Percentiles rank a stretch among this genome's conserved stretches.
Conservation (phyloP, 2,329 filamentous ascomycete species). For the Penicillium italicum region DNA sequence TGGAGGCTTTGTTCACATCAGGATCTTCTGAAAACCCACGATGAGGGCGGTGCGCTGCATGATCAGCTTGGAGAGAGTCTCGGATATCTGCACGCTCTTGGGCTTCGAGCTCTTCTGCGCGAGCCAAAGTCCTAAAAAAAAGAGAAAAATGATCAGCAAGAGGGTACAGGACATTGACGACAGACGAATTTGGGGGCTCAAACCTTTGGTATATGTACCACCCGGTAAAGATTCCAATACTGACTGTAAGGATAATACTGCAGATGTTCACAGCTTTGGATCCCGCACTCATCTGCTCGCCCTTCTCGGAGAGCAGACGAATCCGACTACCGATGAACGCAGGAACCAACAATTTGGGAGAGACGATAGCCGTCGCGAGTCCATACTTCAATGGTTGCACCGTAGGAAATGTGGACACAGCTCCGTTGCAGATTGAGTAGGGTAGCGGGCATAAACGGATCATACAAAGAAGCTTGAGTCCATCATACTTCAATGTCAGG, state of each 20-base stretch:
- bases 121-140: conserved; percentile 44
- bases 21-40: conserved; percentile 39
- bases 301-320: conserved; percentile 75
- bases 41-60: conserved; percentile 35
- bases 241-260: conserved; percentile 68
- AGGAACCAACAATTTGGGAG: conserved; percentile 84
- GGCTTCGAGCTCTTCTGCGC: conserved; percentile 48
- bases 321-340: conserved; percentile 87
- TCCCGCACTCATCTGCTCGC: conserved; percentile 73
- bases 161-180: neutral
- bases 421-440: conserved; percentile 90
- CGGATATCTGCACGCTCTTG: conserved; percentile 44
- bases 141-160: neutral
- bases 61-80: conserved; percentile 34
- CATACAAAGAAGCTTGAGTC: conserved; percentile 81
- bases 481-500: conserved; percentile 84
- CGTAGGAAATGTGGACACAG: conserved; percentile 87
- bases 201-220: conserved; percentile 75
- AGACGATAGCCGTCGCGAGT: conserved; percentile 74
- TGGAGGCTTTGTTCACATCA: conserved; percentile 39
- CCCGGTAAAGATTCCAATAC: conserved; percentile 71
- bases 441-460: conserved; percentile 90
- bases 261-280: conserved; percentile 81
- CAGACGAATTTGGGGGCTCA: conserved; percentile 11
- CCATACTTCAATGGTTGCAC: conserved; percentile 73